These are phyloP conservation scores for Zea mays DNA, from an alignment of 176 grass and related monocot genomes.

Conservation along the genomic window DNA sequence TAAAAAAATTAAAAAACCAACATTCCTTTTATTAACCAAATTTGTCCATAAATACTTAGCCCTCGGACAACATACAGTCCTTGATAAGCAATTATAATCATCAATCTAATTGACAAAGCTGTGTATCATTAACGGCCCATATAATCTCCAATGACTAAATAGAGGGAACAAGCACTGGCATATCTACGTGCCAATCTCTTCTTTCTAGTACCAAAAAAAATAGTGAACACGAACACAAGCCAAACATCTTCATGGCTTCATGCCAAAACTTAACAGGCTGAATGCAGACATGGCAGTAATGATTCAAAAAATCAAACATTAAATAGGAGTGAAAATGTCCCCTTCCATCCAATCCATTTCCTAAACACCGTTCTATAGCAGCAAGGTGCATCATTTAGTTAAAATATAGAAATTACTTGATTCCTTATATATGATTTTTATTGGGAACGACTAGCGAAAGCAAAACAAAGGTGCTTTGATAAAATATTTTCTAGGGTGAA, in stretches of 20 bases:
- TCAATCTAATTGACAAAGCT: background rate
- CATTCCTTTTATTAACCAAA: background rate
- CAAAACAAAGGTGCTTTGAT: background rate
- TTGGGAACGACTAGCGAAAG: background rate
- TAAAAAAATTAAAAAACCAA: too few species aligned
- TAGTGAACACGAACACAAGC: background rate
- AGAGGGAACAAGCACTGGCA: background rate
- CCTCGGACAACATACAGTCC: background rate
- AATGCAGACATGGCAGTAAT: background rate
- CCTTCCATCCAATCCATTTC: background rate
- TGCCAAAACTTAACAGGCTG: background rate
- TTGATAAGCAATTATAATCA: background rate
- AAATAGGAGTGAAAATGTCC: background rate
- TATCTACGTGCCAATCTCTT: background rate
- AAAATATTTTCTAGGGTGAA: background rate
- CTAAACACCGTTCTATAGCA: background rate
- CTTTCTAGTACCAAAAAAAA: background rate
- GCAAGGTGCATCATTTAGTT: background rate
- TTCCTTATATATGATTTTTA: background rate
- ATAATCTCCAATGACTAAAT: background rate
- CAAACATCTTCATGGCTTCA: background rate
- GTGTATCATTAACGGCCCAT: background rate
- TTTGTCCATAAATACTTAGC: background rate
- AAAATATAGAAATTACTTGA: background rate
- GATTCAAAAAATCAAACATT: background rate